phyloP scores from a whole-genome alignment of 2,329 filamentous ascomycete genomes.

The Apiospora saccharicola region DNA sequence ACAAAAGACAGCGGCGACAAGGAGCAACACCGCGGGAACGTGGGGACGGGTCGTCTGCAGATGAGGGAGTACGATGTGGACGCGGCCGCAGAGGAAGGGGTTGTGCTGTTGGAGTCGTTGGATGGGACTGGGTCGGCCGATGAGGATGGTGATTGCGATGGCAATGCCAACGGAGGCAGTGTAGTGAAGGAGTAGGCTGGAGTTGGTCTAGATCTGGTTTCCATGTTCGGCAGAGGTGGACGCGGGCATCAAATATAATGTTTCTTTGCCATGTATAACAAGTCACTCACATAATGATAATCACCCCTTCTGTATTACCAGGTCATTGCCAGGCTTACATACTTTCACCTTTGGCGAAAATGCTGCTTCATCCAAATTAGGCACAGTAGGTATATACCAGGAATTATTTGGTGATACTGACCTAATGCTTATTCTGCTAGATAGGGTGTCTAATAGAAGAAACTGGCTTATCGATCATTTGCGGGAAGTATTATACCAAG shows the following conservation, averaged over 20 bases:
- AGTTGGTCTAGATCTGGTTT: background rate
- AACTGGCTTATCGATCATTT: too few relatives aligned
- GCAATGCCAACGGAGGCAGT: background rate
- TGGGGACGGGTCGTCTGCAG: constrained; percentile 31
- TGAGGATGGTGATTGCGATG: background rate
- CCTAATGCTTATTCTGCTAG: too few relatives aligned
- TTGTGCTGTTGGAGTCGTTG: constrained; percentile 28
- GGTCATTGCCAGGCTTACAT: background rate
- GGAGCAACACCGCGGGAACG: constrained; percentile 38
- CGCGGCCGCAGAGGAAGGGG: constrained; percentile 34
- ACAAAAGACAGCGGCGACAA: constrained; percentile 47
- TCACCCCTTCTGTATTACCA: background rate
- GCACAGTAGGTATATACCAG: too few relatives aligned
- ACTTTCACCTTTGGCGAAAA: too few relatives aligned
- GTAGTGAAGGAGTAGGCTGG: background rate
- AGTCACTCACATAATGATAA: background rate
- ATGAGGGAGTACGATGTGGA: constrained; percentile 31
- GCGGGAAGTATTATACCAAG: too few relatives aligned
- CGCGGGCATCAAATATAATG: background rate
- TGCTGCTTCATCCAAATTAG: too few relatives aligned
- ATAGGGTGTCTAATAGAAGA: too few relatives aligned
- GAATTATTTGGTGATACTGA: too few relatives aligned
- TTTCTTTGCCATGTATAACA: background rate
- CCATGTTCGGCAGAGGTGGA: background rate
- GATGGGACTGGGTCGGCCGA: background rate